These are phyloP conservation scores for Colletotrichum shisoi DNA, from an alignment of 2,329 filamentous ascomycete species.

Conservation along the genomic window DNA sequence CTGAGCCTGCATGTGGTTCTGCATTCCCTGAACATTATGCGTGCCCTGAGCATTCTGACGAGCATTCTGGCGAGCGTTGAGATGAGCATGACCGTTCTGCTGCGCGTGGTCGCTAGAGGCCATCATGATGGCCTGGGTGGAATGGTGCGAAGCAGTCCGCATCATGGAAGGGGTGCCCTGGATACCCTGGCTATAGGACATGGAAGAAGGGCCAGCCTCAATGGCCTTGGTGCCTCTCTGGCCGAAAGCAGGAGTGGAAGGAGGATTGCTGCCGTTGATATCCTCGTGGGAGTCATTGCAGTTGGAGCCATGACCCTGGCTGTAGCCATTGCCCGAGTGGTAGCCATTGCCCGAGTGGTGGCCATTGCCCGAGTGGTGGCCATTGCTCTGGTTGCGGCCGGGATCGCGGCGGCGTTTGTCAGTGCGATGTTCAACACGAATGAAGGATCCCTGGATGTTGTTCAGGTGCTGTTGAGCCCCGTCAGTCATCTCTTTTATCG, in stretches of 20 bases:
- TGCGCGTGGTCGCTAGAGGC: neutral
- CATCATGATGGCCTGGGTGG: neutral
- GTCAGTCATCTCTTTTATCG: slow-evolving; percentile 4
- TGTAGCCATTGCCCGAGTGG: neutral
- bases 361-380: neutral
- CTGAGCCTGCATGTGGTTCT: neutral
- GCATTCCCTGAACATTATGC: neutral
- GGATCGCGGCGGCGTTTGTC: slow-evolving; percentile 24
- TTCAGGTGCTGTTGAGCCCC: slow-evolving; percentile 46
- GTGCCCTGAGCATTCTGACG: neutral
- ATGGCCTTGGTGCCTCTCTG: slow-evolving; percentile 27
- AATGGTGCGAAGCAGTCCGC: slow-evolving; percentile 8
- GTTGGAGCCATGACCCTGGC: neutral
- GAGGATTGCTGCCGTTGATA: slow-evolving; percentile 1
- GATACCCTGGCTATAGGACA: neutral
- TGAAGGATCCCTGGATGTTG: slow-evolving; percentile 45
- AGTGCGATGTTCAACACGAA: slow-evolving; percentile 50
- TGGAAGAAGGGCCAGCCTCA: slow-evolving; percentile 23
- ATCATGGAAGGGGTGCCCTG: slow-evolving; percentile 21
- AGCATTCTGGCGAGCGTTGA: too few relatives aligned
- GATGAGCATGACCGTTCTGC: slow-evolving; percentile 1
- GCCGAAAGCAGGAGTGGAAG: slow-evolving; percentile 31
- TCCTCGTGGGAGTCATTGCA: too few relatives aligned
- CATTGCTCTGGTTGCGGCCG: neutral
- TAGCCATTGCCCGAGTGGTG: neutral